Evolutionary conservation across 768 basidiomycete genomes (phyloP).

Genomic region (Leccinum incarnatum): DNA sequence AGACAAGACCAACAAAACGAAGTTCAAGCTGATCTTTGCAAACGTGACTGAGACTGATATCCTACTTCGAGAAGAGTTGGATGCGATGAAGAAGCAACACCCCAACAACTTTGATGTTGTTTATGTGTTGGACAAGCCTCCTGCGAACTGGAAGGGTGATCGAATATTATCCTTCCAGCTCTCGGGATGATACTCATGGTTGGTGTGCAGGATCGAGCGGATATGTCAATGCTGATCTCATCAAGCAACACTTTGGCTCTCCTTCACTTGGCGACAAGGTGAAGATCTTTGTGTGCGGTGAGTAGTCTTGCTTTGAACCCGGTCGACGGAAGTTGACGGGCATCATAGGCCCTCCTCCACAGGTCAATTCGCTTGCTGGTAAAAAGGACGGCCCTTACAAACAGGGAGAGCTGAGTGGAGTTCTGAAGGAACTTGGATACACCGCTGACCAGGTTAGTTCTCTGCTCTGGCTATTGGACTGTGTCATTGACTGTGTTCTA

Average conservation of each 20-base stretch:
- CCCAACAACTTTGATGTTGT: slow-evolving; percentile 76
- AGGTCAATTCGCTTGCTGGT: slow-evolving; percentile 86
- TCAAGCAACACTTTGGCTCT: slow-evolving; percentile 70
- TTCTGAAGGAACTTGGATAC: slow-evolving; percentile 88
- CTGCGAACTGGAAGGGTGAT: slow-evolving; percentile 57
- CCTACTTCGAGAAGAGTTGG: slow-evolving; percentile 76
- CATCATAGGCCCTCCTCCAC: slow-evolving; percentile 67
- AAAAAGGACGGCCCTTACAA: slow-evolving; percentile 78
- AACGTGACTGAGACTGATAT: slow-evolving; percentile 92
- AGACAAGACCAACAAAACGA: slow-evolving; percentile 83
- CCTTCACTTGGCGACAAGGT: slow-evolving; percentile 69
- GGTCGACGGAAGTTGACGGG: background rate
- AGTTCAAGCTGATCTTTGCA: slow-evolving; percentile 89
- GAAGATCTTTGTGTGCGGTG: slow-evolving; percentile 89
- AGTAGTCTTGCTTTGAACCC: slow-evolving; percentile 19
- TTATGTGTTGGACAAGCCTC: slow-evolving; percentile 82
- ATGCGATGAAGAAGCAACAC: slow-evolving; percentile 63
- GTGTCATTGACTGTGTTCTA: background rate
- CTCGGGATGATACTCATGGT: slow-evolving; percentile 2
- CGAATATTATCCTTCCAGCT: background rate
- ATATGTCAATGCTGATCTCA: slow-evolving; percentile 67
- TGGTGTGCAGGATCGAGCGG: slow-evolving; percentile 56
- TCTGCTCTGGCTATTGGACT: background rate
- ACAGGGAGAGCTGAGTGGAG: slow-evolving; percentile 79
- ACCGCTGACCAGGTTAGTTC: slow-evolving; percentile 73